phyloP scores from a whole-genome alignment of 495 filamentous ascomycete genomes.

The Tuber umbilicatum region DNA sequence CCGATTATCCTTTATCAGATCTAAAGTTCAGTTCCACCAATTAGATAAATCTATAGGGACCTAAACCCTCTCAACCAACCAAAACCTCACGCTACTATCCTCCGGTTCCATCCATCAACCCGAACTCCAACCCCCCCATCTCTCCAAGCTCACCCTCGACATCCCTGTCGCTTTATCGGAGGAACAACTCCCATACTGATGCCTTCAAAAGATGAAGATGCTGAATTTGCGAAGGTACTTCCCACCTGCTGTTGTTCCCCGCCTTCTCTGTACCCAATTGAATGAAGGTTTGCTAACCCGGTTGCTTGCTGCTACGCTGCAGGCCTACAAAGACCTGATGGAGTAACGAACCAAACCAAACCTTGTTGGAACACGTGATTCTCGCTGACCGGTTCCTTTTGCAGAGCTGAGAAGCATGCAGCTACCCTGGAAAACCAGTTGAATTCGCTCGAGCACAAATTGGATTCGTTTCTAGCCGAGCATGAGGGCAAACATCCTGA shows the following conservation, averaged over 20 bases:
- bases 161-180: neutral
- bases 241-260: neutral
- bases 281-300: neutral
- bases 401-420: conserved; percentile 34
- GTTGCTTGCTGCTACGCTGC: conserved; percentile 11
- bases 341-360: conserved; percentile 21
- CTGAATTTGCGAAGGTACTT: conserved; percentile 31
- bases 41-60: neutral
- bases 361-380: neutral
- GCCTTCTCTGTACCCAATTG: neutral
- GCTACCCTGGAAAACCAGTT: conserved; percentile 32
- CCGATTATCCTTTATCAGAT: neutral
- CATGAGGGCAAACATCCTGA: conserved; percentile 47
- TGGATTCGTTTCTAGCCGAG: conserved; percentile 33
- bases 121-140: neutral
- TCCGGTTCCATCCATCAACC: neutral
- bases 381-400: conserved; percentile 13
- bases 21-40: neutral
- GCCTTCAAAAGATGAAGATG: conserved; percentile 32
- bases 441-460: conserved; percentile 31
- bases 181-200: conserved; percentile 5
- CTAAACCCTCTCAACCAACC: neutral
- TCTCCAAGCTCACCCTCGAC: neutral
- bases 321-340: conserved; percentile 34
- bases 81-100: neutral